Evolutionary conservation across 106 monocot genomes (phyloP), one percentile per base, ranked within the genome.

Genomic region (Dendrobium chrysotoxum): DNA sequence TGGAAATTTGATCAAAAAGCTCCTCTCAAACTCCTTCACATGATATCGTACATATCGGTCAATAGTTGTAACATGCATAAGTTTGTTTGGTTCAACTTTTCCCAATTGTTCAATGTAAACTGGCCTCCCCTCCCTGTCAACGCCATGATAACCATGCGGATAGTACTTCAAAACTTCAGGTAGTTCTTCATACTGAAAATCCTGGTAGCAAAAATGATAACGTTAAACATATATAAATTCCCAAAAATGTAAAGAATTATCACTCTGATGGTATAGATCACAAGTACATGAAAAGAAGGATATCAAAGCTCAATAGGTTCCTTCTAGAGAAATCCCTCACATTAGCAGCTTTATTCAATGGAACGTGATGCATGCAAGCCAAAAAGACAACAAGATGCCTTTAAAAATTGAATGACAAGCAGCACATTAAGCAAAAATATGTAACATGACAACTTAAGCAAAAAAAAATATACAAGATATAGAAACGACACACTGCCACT

Each of bases 91-190:
- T 17, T 91, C 88, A 65, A 88, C 91, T 78, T 86, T 91, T 72
- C 91, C 91, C 16, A 91, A 80, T 75, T 86, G 88, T 80, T 91
- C 91, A 76, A 91, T 91, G 47, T 91, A 91, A 54, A 91, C 80
- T 58, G 91, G 91, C 79, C 91, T 86, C 15, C 91, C 91, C n/a
- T 91, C 91, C 80, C 86, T 91, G 82, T 91, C 91, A 16, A 91
- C 91, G 30, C 91, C 91, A 86, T 91, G 91, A 73, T 88, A 91
- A 78, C 88, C 91, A 86, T 91, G 91, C 40, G 91, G 91, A 72
- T 91, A 91, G 58, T 91, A 91, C 58, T 85, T 47, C 35, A 91
- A 82, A 50, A 91, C 91, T 75, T 91, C 84, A 61, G 84, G 44
- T 42, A 91, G 55, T 47, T 91, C 91, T 25, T 65, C 68, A 39